Evolutionary conservation across 768 basidiomycete genomes (phyloP).

Genomic region (Rhizopogon sp.): DNA sequence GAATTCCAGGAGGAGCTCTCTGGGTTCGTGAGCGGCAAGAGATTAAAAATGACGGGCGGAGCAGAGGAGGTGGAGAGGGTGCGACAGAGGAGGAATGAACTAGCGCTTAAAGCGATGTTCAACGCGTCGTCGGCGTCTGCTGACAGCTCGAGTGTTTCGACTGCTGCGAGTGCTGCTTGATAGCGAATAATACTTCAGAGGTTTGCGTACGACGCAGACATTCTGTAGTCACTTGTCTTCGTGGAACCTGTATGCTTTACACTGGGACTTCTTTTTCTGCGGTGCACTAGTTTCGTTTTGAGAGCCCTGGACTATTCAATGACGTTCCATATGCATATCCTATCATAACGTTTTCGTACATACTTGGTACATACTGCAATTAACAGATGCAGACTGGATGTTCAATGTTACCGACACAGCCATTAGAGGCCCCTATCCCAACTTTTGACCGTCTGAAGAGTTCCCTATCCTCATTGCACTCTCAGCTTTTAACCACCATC

Average conservation of each 20-base stretch:
- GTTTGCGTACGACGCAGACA: background rate
- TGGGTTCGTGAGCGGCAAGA: conserved; percentile 85
- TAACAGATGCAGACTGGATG: too few relatives aligned
- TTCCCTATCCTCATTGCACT: too few relatives aligned
- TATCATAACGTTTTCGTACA: too few relatives aligned
- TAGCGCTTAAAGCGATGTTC: conserved; percentile 90
- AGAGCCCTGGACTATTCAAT: too few relatives aligned
- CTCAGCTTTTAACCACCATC: too few relatives aligned
- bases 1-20: conserved; percentile 80
- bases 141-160: background rate
- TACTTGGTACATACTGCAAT: too few relatives aligned
- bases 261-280: background rate
- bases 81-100: conserved; percentile 77
- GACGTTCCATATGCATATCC: too few relatives aligned
- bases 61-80: conserved; percentile 88
- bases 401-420: too few relatives aligned
- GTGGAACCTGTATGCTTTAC: background rate
- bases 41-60: conserved; percentile 93
- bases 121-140: conserved; percentile 14
- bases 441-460: too few relatives aligned
- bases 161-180: background rate
- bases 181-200: too few relatives aligned
- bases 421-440: too few relatives aligned
- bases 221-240: background rate
- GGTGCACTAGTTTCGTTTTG: background rate